A percentile compares a stretch with the other conserved stretches of the same genome.
phyloP scores from a whole-genome alignment of 306 rosid genomes.

The Elaeagnus macrophylla region DNA sequence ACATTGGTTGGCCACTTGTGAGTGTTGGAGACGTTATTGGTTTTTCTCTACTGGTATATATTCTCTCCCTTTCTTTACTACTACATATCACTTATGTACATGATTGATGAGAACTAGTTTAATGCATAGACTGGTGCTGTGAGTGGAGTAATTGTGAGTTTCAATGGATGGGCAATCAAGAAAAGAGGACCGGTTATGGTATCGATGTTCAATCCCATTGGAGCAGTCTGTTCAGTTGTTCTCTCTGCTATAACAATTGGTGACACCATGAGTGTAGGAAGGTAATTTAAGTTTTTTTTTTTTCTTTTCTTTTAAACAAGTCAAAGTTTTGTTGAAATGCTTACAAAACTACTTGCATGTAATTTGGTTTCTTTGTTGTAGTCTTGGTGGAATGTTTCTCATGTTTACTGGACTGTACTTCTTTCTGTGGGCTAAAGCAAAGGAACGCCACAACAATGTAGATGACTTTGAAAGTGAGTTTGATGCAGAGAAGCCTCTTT shows the following conservation, averaged over 20 bases:
- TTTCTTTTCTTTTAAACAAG: not conserved
- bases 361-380: conserved; percentile 16
- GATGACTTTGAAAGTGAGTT: conserved; percentile 35
- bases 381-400: conserved; percentile 65
- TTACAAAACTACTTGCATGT: not conserved
- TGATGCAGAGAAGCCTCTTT: conserved; percentile 59
- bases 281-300: conserved; percentile 29
- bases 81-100: not conserved
- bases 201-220: conserved; percentile 71
- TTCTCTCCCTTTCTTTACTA: not conserved
- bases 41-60: conserved; percentile 46
- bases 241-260: conserved; percentile 42
- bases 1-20: conserved; percentile 31
- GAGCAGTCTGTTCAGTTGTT: conserved; percentile 62
- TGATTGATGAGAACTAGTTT: too few relatives aligned
- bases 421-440: conserved; percentile 84
- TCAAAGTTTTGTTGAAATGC: not conserved
- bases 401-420: conserved; percentile 79
- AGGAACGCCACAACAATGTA: conserved; percentile 38
- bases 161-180: conserved; percentile 82
- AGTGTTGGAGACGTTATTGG: conserved; percentile 31
- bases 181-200: conserved; percentile 85
- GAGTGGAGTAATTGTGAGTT: conserved; percentile 56
- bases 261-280: conserved; percentile 50
- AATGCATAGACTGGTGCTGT: conserved; percentile 52